Evolutionary conservation across 768 basidiomycete species (phyloP).

Genomic region (Suillus subluteus): DNA sequence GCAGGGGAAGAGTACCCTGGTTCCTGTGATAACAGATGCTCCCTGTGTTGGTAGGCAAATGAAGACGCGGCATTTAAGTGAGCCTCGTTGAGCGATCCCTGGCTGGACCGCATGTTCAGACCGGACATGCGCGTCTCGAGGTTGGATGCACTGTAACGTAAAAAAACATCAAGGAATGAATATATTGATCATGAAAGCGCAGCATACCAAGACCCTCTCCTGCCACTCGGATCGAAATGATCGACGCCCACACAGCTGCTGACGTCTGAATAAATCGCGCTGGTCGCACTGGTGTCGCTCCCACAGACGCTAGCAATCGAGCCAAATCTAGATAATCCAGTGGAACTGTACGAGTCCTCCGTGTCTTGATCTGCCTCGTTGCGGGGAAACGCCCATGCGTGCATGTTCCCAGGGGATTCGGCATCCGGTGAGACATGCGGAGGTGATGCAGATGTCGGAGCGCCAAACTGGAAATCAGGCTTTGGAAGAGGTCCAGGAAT

Average conservation of each 20-base stretch:
- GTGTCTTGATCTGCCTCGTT: constrained; percentile 49
- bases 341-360: constrained; percentile 57
- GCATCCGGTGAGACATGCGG: constrained; percentile 54
- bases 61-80: constrained; percentile 23
- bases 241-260: constrained; percentile 38
- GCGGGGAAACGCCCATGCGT: constrained; percentile 48
- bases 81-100: constrained; percentile 35
- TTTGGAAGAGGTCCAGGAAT: constrained; percentile 60
- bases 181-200: constrained; percentile 12
- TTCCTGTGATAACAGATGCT: constrained; percentile 31
- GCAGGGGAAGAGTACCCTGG: constrained; percentile 47
- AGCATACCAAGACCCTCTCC: constrained; percentile 36
- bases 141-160: constrained; percentile 32
- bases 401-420: constrained; percentile 36
- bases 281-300: constrained; percentile 59
- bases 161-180: constrained; percentile 15
- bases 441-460: constrained; percentile 49
- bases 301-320: constrained; percentile 64
- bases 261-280: constrained; percentile 52
- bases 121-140: constrained; percentile 35
- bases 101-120: constrained; percentile 38
- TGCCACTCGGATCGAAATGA: constrained; percentile 38
- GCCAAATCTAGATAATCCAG: constrained; percentile 54
- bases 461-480: constrained; percentile 67
- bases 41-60: constrained; percentile 24